A percentile compares a stretch with the other conserved stretches of the same genome.
These are phyloP conservation scores for Fusarium abutilonis DNA, from an alignment of 2,329 filamentous ascomycete genomes.

Conservation along the genomic window DNA sequence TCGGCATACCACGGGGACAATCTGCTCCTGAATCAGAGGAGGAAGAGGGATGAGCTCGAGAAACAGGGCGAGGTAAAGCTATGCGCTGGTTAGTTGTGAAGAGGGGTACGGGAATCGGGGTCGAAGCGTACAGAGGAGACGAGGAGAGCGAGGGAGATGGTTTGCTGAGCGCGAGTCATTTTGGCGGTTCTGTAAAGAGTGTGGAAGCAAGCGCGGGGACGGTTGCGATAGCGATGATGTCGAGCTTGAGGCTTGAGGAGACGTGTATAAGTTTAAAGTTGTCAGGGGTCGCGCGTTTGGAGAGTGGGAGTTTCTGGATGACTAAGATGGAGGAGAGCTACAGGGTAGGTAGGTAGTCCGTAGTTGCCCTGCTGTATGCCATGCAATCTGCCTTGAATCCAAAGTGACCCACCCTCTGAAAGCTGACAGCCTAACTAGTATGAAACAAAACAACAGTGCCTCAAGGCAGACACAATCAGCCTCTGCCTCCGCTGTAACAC, in stretches of 20 bases:
- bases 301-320: constrained; percentile 16
- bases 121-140: constrained; percentile 78
- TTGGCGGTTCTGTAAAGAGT: constrained; percentile 48
- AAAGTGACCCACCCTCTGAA: background rate
- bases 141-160: constrained; percentile 86
- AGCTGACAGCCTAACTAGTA: background rate
- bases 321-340: constrained; percentile 22
- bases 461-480: constrained; percentile 14
- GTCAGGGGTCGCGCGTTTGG: constrained; percentile 43
- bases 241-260: constrained; percentile 45
- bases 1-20: constrained; percentile 84
- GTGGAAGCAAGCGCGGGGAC: constrained; percentile 8
- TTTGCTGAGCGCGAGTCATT: constrained; percentile 96
- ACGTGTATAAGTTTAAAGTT: constrained; percentile 39
- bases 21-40: constrained; percentile 78
- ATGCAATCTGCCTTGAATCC: constrained; percentile 8
- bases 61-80: constrained; percentile 91
- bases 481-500: background rate
- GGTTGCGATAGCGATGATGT: constrained; percentile 25
- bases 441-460: background rate
- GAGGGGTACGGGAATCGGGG: background rate
- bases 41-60: constrained; percentile 86
- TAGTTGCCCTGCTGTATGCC: constrained; percentile 16
- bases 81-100: constrained; percentile 27
- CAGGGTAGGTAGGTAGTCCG: constrained; percentile 11